Evolutionary conservation across 2,329 filamentous ascomycete species (phyloP).

Genomic region (Xylaria arbuscula): DNA sequence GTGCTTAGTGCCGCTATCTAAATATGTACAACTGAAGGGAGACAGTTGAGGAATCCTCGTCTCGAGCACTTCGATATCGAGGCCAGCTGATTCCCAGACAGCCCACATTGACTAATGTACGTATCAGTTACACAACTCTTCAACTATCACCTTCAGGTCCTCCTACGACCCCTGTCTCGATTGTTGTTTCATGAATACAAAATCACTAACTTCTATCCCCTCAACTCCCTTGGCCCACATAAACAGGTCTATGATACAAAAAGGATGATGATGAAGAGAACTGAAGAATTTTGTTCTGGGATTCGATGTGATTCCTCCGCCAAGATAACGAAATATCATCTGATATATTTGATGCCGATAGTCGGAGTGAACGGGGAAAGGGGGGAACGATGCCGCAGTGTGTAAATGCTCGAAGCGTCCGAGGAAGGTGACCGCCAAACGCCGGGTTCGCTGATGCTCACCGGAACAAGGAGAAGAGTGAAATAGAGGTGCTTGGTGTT

Average conservation of each 20-base stretch:
- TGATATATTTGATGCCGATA: conserved; percentile 34
- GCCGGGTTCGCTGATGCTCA: conserved; percentile 43
- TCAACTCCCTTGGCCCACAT: conserved; percentile 44
- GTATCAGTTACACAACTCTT: conserved; percentile 35
- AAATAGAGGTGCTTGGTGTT: conserved; percentile 31
- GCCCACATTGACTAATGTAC: conserved; percentile 40
- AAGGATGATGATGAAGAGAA: conserved; percentile 28
- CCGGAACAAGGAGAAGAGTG: conserved; percentile 35
- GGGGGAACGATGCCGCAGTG: conserved; percentile 32
- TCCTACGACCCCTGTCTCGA: conserved; percentile 16
- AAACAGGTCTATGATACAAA: conserved; percentile 48
- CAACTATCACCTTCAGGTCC: conserved; percentile 25
- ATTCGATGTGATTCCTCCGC: conserved; percentile 17
- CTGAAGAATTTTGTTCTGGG: conserved; percentile 25
- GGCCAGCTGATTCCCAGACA: conserved; percentile 43
- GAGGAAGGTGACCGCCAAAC: conserved; percentile 40
- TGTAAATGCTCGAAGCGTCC: conserved; percentile 39
- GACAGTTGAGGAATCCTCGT: conserved; percentile 45
- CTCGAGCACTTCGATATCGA: conserved; percentile 54
- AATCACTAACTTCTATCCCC: conserved; percentile 43
- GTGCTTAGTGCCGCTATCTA: conserved; percentile 40
- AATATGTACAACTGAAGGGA: conserved; percentile 47
- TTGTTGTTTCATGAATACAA: conserved; percentile 36
- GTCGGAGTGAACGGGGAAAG: conserved; percentile 19
- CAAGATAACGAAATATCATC: conserved; percentile 27